Percentiles rank a stretch among this genome's conserved stretches.
These are phyloP conservation scores for Urtica urens DNA, from an alignment of 306 rosid species.

Conservation along the genomic window DNA sequence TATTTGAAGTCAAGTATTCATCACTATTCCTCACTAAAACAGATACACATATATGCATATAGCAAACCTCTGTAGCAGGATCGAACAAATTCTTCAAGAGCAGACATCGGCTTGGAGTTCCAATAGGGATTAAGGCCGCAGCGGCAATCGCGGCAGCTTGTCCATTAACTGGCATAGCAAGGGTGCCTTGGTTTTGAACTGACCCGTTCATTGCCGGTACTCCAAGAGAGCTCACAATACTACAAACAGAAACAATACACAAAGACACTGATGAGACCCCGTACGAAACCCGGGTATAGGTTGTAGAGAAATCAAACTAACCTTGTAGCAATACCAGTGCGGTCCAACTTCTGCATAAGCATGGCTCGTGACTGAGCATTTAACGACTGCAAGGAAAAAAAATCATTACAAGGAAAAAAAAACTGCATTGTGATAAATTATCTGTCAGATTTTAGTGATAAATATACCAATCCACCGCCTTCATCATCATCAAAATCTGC, in stretches of 20 bases:
- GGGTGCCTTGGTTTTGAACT: conserved; percentile 42
- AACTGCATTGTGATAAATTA: neutral
- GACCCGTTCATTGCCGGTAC: conserved; percentile 60
- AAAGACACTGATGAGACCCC: neutral
- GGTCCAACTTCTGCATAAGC: conserved; percentile 92
- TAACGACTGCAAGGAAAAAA: conserved; percentile 47
- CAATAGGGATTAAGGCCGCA: conserved; percentile 49
- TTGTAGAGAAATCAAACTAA: conserved; percentile 16
- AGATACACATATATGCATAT: no score
- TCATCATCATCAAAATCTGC: conserved; percentile 97
- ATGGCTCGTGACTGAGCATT: conserved; percentile 95
- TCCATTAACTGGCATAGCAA: conserved; percentile 54
- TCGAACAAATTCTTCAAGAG: conserved; percentile 92
- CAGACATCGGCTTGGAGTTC: conserved; percentile 82
- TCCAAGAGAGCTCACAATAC: conserved; percentile 59
- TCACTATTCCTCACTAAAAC: no score
- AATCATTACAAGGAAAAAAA: neutral
- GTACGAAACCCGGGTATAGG: neutral
- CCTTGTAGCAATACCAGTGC: conserved; percentile 78
- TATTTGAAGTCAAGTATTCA: conserved; percentile 11
- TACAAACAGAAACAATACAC: conserved; percentile 25
- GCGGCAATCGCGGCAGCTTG: conserved; percentile 41
- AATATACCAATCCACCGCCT: conserved; percentile 89
- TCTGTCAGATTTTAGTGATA: neutral
- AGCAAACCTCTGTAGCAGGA: conserved; percentile 75